Percentiles rank a stretch among this genome's conserved stretches.
Conservation (phyloP, 441 rosid species). For the Pelargonium fulgidum region DNA sequence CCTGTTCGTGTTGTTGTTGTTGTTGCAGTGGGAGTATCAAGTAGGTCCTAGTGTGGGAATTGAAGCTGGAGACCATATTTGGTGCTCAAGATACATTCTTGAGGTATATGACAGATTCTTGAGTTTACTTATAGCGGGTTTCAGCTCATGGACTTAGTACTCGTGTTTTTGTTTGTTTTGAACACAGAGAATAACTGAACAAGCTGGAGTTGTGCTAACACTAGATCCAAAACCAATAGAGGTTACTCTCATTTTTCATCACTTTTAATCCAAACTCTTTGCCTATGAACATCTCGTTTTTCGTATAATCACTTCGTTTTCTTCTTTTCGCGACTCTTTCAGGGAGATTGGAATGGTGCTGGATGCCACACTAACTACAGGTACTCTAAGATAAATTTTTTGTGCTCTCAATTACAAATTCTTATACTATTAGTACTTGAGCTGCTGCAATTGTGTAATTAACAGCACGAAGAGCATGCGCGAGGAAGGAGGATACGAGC, state of each 20-base stretch:
- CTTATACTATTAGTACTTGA: neutral
- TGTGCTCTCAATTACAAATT: neutral
- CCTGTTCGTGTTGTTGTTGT: slow-evolving; percentile 11
- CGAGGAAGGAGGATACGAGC: slow-evolving; percentile 87
- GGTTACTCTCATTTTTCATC: slow-evolving; percentile 26
- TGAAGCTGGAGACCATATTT: slow-evolving; percentile 88
- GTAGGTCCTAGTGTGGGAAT: slow-evolving; percentile 98
- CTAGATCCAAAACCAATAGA: slow-evolving; percentile 93
- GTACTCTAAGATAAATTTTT: slow-evolving; percentile 27
- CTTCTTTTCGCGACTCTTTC: slow-evolving; percentile 14
- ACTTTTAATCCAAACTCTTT: neutral
- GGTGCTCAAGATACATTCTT: slow-evolving; percentile 93
- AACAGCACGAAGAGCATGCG: slow-evolving; percentile 89
- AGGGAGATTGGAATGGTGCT: slow-evolving; percentile 99
- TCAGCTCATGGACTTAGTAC: neutral
- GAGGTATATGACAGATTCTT: slow-evolving; percentile 41
- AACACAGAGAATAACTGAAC: slow-evolving; percentile 88
- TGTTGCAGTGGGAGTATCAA: slow-evolving; percentile 88
- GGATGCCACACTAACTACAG: slow-evolving; percentile 97
- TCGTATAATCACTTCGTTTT: neutral
- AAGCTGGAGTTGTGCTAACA: slow-evolving; percentile 84
- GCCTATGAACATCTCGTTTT: neutral
- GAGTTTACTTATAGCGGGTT: neutral
- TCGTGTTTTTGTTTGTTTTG: neutral
- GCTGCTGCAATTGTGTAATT: neutral